Conservation (phyloP, 257 asterid genomes). For the Pogostemon cablin region DNA sequence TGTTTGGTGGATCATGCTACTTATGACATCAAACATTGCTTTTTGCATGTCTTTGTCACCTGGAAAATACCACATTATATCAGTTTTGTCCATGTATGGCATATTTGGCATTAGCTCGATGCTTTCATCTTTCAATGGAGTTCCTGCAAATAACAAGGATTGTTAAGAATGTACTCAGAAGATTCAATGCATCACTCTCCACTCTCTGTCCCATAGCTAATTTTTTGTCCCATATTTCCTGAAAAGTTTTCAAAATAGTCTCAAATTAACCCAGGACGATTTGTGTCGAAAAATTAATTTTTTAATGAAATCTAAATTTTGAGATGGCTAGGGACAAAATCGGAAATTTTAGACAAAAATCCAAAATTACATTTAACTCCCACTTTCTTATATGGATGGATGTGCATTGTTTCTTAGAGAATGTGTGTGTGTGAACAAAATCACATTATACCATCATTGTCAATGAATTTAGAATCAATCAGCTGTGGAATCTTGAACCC, state of each 20-base stretch:
- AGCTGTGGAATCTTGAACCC: slow-evolving; percentile 45
- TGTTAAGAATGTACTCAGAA: no score
- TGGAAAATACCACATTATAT: slow-evolving; percentile 56
- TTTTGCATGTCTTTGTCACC: slow-evolving; percentile 37
- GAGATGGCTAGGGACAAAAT: no score
- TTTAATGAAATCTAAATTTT: no score
- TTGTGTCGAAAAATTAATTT: no score
- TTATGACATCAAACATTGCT: slow-evolving; percentile 28
- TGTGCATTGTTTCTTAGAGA: not conserved
- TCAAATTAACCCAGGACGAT: no score
- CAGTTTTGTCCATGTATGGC: slow-evolving; percentile 45
- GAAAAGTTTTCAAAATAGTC: no score
- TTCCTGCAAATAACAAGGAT: slow-evolving; percentile 38
- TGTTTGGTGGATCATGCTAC: slow-evolving; percentile 14
- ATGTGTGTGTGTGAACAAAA: not conserved
- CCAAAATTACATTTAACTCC: no score
- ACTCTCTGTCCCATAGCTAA: no score
- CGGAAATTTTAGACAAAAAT: no score
- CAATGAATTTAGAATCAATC: slow-evolving; percentile 37
- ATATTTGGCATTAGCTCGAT: slow-evolving; percentile 38
- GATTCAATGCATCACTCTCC: no score
- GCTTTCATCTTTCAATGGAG: slow-evolving; percentile 42
- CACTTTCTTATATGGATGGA: not conserved
- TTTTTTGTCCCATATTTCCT: no score
- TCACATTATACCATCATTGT: slow-evolving; percentile 38